Conservation (phyloP, 2,329 filamentous ascomycete species). For the Fusarium longipes region DNA sequence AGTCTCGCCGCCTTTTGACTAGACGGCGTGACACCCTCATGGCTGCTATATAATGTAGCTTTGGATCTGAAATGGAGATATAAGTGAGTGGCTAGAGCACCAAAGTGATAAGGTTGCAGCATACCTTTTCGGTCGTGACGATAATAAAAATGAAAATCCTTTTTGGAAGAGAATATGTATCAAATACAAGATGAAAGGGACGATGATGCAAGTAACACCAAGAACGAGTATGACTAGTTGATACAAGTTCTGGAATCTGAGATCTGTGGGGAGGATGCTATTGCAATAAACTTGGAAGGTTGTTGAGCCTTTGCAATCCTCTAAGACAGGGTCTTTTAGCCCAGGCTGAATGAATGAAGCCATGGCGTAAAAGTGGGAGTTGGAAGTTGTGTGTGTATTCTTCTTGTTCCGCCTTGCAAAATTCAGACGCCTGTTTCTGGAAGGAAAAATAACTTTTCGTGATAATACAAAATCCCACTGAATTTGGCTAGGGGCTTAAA, state of each 20-base stretch:
- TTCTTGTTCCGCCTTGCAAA: not conserved
- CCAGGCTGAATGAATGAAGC: conserved; percentile 7
- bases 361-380: not conserved
- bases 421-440: not conserved
- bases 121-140: not conserved
- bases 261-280: not conserved
- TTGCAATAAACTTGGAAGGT: not conserved
- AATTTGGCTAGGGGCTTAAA: not conserved
- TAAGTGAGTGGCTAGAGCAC: not conserved
- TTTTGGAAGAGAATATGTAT: not conserved
- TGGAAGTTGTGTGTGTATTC: not conserved
- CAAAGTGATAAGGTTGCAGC: not conserved
- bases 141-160: not conserved
- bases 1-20: not conserved
- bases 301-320: not conserved
- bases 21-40: not conserved
- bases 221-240: not conserved
- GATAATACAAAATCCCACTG: not conserved
- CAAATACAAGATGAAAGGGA: not conserved
- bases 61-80: not conserved
- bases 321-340: not conserved
- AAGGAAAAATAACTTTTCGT: not conserved
- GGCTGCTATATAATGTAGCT: not conserved
- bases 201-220: not conserved
- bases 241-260: not conserved